Percentiles rank a stretch among this genome's conserved stretches.
phyloP scores from a whole-genome alignment of 2,329 filamentous ascomycete species.

The Apiospora arundinis region DNA sequence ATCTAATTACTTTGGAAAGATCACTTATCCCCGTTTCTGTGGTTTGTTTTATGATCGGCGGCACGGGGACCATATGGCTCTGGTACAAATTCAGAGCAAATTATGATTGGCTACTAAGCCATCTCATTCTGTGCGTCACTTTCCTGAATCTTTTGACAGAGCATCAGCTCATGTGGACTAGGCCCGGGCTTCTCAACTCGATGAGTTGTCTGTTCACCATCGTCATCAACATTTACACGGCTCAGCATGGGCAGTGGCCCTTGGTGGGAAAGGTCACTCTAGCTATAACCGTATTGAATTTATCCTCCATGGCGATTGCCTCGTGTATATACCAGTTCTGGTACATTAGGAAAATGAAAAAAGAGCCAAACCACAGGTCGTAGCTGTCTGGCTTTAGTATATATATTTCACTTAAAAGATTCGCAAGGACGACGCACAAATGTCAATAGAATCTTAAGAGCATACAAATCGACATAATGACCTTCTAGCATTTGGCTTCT shows the following conservation, averaged over 20 bases:
- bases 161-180: not conserved
- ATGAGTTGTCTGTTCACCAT: not conserved
- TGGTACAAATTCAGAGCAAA: conserved; percentile 3
- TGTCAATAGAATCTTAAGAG: not conserved
- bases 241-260: conserved; percentile 5
- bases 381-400: not conserved
- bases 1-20: conserved; percentile 2
- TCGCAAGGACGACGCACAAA: not conserved
- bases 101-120: not conserved
- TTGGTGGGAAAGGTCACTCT: conserved; percentile 3
- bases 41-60: not conserved
- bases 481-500: conserved; percentile 2
- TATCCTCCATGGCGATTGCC: not conserved
- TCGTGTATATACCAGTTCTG: not conserved
- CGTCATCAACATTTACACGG: not conserved
- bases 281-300: not conserved
- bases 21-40: not conserved
- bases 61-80: conserved; percentile 1
- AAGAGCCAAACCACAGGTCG: conserved; percentile 3
- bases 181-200: not conserved
- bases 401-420: not conserved
- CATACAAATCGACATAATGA: not conserved
- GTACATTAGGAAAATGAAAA: not conserved
- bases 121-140: not conserved
- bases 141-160: not conserved